phyloP scores from a whole-genome alignment of 208 protist genomes.

The Baffinella frigidus region DNA sequence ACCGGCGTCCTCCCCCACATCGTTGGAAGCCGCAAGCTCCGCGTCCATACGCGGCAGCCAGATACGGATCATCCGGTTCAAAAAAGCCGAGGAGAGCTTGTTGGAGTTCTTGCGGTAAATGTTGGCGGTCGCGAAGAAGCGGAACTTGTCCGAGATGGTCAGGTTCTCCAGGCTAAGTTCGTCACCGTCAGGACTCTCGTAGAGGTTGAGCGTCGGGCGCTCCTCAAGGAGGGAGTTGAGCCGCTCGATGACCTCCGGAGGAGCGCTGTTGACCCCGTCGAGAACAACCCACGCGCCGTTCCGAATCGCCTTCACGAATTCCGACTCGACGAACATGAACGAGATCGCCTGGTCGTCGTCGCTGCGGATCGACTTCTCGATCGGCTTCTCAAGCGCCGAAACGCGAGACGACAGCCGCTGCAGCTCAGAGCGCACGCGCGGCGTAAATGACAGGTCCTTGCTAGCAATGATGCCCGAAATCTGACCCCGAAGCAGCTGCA shows the following conservation, averaged over 20 bases:
- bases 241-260: constrained; percentile 52
- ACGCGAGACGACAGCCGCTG: no score
- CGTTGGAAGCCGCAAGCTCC: not conserved
- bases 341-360: not conserved
- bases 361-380: not conserved
- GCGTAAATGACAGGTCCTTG: not conserved
- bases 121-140: constrained; percentile 45
- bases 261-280: constrained; percentile 56
- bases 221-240: constrained; percentile 58
- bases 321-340: not conserved
- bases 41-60: not conserved
- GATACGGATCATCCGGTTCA: constrained; percentile 32
- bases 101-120: not conserved
- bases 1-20: no score
- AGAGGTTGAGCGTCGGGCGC: not conserved
- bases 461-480: no score
- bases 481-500: not conserved
- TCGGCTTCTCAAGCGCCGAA: no score
- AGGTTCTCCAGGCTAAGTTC: no score
- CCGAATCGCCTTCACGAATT: constrained; percentile 10
- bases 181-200: constrained; percentile 8
- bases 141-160: not conserved
- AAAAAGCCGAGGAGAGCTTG: constrained; percentile 55
- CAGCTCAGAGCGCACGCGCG: no score
- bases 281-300: constrained; percentile 30